phyloP scores from a whole-genome alignment of 2,329 filamentous ascomycete genomes.

The Arthroderma sp. region DNA sequence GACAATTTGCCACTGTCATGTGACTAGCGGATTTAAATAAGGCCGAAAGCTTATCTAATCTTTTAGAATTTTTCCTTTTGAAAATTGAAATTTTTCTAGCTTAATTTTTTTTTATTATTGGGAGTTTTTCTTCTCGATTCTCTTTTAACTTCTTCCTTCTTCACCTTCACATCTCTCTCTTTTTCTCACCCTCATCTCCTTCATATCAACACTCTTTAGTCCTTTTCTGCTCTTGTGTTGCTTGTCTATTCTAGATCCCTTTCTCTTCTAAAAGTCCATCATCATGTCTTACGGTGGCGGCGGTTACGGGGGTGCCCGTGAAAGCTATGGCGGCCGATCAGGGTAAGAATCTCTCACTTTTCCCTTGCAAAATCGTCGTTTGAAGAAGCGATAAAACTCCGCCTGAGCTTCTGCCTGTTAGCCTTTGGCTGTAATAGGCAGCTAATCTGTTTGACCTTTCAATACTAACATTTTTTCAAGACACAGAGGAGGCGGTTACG shows the following conservation, averaged over 20 bases:
- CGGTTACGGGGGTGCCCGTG: constrained; percentile 31
- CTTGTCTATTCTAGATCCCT: constrained; percentile 3
- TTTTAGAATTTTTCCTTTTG: too few species aligned
- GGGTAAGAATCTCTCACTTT: background rate
- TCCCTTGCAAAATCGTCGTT: background rate
- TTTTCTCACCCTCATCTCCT: constrained; percentile 7
- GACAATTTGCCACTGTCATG: too few species aligned
- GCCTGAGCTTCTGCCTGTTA: background rate
- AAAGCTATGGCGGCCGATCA: constrained; percentile 32
- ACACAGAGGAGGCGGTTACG: constrained; percentile 16
- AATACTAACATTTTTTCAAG: constrained; percentile 13
- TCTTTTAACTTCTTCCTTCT: constrained; percentile 8
- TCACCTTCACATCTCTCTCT: constrained; percentile 15
- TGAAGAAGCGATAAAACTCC: background rate
- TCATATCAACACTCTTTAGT: background rate
- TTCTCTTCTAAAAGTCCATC: background rate
- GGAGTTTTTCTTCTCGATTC: constrained; percentile 15
- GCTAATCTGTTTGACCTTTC: background rate
- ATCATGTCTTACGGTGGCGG: constrained; percentile 57
- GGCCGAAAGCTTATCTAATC: too few species aligned
- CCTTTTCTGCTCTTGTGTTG: constrained; percentile 9
- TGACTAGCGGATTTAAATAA: too few species aligned
- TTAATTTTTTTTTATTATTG: too few species aligned
- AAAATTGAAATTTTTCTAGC: too few species aligned
- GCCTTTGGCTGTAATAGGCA: background rate